These are phyloP conservation scores for Lophium mytilinum DNA, from an alignment of 495 filamentous ascomycete species.

Conservation along the genomic window DNA sequence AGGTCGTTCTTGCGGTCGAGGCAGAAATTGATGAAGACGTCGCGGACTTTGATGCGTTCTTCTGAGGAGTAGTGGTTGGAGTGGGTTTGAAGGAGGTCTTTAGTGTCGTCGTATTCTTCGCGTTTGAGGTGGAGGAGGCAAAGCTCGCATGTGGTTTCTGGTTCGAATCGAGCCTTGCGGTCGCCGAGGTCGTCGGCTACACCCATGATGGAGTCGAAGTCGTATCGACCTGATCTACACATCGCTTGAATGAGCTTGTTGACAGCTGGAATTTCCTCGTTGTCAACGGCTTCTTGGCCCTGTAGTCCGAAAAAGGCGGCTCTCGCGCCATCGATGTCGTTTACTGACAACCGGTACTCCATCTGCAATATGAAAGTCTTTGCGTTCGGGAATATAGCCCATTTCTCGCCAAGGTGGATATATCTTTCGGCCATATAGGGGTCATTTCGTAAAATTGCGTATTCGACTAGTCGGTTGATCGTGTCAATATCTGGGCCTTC, in stretches of 20 bases:
- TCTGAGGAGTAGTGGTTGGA: slow-evolving; percentile 52
- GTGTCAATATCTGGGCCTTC: slow-evolving; percentile 54
- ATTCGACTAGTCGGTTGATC: slow-evolving; percentile 66
- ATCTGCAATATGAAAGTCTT: slow-evolving; percentile 66
- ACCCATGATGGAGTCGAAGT: slow-evolving; percentile 60
- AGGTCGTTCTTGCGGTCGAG: slow-evolving; percentile 52
- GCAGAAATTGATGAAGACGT: slow-evolving; percentile 57
- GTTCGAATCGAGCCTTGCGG: slow-evolving; percentile 56
- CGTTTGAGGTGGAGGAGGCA: slow-evolving; percentile 60
- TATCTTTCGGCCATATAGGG: slow-evolving; percentile 68
- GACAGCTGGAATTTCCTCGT: slow-evolving; percentile 54
- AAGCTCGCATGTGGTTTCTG: slow-evolving; percentile 63
- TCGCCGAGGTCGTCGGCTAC: slow-evolving; percentile 69
- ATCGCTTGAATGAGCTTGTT: slow-evolving; percentile 72
- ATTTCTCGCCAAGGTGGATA: slow-evolving; percentile 51
- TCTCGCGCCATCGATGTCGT: slow-evolving; percentile 59
- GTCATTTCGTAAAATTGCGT: slow-evolving; percentile 61
- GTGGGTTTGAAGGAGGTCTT: slow-evolving; percentile 67
- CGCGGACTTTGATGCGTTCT: slow-evolving; percentile 55
- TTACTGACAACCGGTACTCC: slow-evolving; percentile 59
- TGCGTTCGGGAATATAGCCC: slow-evolving; percentile 54
- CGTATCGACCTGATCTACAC: slow-evolving; percentile 45
- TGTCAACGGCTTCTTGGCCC: slow-evolving; percentile 41
- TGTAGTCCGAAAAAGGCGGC: slow-evolving; percentile 54
- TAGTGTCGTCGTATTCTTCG: slow-evolving; percentile 64